Percentiles rank a stretch among this genome's conserved stretches.
Conservation (phyloP, 371 early-diverging fungal genomes). For the Synchytrium microbalum region DNA sequence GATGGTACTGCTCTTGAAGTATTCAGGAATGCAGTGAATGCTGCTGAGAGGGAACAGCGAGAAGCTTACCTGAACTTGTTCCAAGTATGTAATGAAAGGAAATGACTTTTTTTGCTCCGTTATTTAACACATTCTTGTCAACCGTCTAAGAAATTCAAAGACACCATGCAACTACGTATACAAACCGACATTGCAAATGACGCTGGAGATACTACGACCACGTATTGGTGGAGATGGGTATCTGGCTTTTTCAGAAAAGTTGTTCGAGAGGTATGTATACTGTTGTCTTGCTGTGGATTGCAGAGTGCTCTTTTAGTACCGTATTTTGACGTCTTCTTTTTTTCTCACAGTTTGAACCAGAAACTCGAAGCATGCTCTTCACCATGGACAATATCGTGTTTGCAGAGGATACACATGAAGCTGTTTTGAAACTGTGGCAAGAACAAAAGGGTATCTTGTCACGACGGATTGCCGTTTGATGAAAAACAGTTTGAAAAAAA, state of each 20-base stretch:
- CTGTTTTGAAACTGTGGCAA: constrained; percentile 46
- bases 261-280: constrained; percentile 46
- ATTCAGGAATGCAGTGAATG: constrained; percentile 58
- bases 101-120: neutral
- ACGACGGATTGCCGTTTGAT: too few species aligned
- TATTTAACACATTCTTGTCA: neutral
- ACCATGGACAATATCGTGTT: constrained; percentile 67
- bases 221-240: constrained; percentile 62
- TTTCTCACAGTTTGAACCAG: constrained; percentile 47
- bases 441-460: constrained; percentile 40
- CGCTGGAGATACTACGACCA: constrained; percentile 37
- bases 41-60: constrained; percentile 68
- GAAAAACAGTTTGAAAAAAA: too few species aligned
- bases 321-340: neutral
- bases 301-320: neutral
- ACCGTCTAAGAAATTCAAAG: constrained; percentile 48
- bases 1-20: constrained; percentile 29
- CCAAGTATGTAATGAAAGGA: constrained; percentile 29
- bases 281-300: constrained; percentile 4
- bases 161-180: constrained; percentile 42
- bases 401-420: constrained; percentile 48
- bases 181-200: constrained; percentile 34
- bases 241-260: constrained; percentile 75
- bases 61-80: constrained; percentile 69
- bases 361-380: constrained; percentile 50